Base-by-base conservation (phyloP, 1,139 yeast genomes). In the Pichia sp. region DNA sequence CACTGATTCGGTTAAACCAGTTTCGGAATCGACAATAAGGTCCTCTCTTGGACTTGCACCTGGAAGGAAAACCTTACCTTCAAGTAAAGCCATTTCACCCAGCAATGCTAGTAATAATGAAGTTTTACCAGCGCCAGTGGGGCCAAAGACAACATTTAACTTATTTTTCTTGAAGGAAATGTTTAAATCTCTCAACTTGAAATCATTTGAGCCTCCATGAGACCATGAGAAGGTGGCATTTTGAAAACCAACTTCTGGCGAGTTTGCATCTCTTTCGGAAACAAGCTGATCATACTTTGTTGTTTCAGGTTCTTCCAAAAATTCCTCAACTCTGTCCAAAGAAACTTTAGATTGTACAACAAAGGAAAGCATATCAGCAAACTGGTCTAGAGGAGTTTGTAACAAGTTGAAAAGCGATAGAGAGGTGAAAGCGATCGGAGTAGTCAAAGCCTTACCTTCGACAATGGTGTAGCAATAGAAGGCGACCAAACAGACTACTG, bases 81-180 rank as follows among this genome's bases (percentile, higher is more conserved):
- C 70, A 8, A 75, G 63, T 53, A 85, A 72, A 57, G 87, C 85
- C 98, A 93, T 93, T 74, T 93, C 99, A 67, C 99, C 99, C 46
- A 93, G 76, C 54, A 93, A 75, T 4, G 97, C 99, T 77, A 92
- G 77, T 57, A 93, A 76, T 61, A 93, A 72, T 0, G 98, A 92
- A 2, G 97, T 87, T 71, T 93, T 93, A 72, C 99, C 99, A 1
- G 96, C 74, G 57, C 99, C 98, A 13, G 98, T 93, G 11, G 96
- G 86, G 32, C 99, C 99, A 65, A 90, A 81, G 58, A 93, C 78
- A 29, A 92, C 92, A 63, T 90, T 90, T 66, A 93, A 75, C 67
- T 88, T 83, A 19, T 90, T 95, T 45, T 79, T 74, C 61, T 79
- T 78, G 72, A 93, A 92, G 36, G 77, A 76, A 59, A 92, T 71